These are phyloP conservation scores for Hyphopichia burtonii DNA, from an alignment of 1,139 yeast species.

Conservation along the genomic window DNA sequence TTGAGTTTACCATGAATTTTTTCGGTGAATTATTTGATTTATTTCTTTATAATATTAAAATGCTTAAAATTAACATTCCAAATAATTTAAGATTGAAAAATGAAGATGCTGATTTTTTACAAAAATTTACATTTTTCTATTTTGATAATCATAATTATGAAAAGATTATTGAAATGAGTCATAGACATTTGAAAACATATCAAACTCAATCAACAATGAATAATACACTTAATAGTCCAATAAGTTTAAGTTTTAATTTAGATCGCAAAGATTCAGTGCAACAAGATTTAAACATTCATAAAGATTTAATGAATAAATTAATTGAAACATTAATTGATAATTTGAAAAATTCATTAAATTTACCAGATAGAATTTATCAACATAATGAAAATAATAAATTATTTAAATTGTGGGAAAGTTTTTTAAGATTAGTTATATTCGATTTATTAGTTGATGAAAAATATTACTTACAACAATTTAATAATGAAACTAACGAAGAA, in stretches of 20 bases:
- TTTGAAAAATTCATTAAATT: constrained; percentile 8
- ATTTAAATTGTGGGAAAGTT: constrained; percentile 17
- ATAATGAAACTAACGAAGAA: no score
- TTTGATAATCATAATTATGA: constrained; percentile 26
- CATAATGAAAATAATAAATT: not conserved
- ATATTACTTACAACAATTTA: not conserved
- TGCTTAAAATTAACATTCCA: constrained; percentile 10
- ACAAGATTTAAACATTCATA: constrained; percentile 5
- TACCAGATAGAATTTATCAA: constrained; percentile 1
- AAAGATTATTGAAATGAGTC: constrained; percentile 23
- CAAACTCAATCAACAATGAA: constrained; percentile 7
- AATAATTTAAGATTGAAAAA: constrained; percentile 13
- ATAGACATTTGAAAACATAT: constrained; percentile 18
- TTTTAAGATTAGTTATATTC: constrained; percentile 15
- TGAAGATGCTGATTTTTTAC: constrained; percentile 18
- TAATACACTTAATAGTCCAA: constrained; percentile 1
- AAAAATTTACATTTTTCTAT: constrained; percentile 21
- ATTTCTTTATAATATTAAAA: constrained; percentile 22
- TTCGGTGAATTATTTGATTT: constrained; percentile 31
- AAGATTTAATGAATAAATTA: constrained; percentile 12
- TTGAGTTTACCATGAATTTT: constrained; percentile 21
- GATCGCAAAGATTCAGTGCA: not conserved
- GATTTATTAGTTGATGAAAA: constrained; percentile 8
- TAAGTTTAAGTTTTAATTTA: not conserved
- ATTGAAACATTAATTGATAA: constrained; percentile 15